Evolutionary conservation across 352 stramenopile species (phyloP).

Genomic region (Pythium diclinum): DNA sequence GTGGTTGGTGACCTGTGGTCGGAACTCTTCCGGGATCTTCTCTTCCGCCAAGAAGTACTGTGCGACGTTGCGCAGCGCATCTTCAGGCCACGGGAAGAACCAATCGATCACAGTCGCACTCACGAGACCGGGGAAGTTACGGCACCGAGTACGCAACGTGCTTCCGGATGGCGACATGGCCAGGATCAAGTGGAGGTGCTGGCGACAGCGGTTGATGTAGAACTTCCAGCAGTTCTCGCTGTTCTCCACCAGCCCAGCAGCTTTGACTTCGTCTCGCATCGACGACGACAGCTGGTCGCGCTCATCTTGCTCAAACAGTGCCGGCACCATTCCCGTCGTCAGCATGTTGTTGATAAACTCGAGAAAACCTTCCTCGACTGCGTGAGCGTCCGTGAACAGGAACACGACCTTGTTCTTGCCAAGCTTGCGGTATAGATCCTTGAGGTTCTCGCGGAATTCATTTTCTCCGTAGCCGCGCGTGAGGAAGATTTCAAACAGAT

Average conservation of each 20-base stretch:
- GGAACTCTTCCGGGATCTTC: conserved; percentile 83
- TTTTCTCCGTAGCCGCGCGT: conserved; percentile 91
- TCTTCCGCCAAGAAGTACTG: conserved; percentile 93
- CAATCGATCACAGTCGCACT: conserved; percentile 94
- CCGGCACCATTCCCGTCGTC: conserved; percentile 92
- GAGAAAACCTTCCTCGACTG: conserved; percentile 95
- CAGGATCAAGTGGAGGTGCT: conserved; percentile 94
- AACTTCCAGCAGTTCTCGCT: conserved; percentile 94
- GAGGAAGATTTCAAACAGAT: conserved; percentile 94
- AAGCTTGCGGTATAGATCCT: conserved; percentile 91
- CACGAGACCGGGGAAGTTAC: conserved; percentile 94
- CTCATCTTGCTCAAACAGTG: conserved; percentile 92
- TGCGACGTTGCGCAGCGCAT: conserved; percentile 91
- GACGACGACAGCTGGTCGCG: conserved; percentile 80
- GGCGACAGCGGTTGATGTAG: conserved; percentile 91
- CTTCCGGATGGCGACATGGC: conserved; percentile 94
- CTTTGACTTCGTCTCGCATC: conserved; percentile 89
- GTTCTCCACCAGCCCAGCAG: conserved; percentile 85
- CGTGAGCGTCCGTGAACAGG: conserved; percentile 95
- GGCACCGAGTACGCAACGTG: conserved; percentile 91
- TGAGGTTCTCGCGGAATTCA: conserved; percentile 94
- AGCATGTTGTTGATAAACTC: conserved; percentile 98
- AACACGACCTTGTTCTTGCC: conserved; percentile 90
- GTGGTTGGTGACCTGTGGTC: conserved; percentile 80
- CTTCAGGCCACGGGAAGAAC: conserved; percentile 95